phyloP scores from a whole-genome alignment of 345 rosid genomes.

The Eucalyptus brandiana region DNA sequence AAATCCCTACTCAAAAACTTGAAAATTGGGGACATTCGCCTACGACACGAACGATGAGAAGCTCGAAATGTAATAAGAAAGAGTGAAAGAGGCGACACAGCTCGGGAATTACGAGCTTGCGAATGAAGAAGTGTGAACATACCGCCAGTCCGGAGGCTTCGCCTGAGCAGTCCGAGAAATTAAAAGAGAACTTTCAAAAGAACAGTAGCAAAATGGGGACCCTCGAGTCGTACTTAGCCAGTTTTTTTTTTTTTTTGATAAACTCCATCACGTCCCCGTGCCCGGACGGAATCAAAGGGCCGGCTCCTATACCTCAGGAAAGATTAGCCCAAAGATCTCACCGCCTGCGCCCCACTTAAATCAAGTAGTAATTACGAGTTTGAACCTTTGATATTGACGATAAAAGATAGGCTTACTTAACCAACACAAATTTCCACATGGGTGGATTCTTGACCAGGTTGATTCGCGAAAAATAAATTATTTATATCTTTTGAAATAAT shows the following conservation, averaged over 20 bases:
- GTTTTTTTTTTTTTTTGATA: too few relatives aligned
- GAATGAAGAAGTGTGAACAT: not conserved
- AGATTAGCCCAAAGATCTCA: too few relatives aligned
- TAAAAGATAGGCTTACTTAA: too few relatives aligned
- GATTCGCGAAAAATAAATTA: not conserved
- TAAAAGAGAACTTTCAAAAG: not conserved
- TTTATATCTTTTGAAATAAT: not conserved
- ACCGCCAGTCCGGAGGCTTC: not conserved
- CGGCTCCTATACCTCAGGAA: rapidly evolving
- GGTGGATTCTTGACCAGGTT: too few relatives aligned
- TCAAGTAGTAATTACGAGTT: rapidly evolving
- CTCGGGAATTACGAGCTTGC: not conserved
- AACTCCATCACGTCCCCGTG: too few relatives aligned
- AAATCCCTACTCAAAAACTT: not conserved
- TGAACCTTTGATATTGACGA: too few relatives aligned
- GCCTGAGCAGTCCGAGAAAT: not conserved
- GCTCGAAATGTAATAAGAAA: not conserved
- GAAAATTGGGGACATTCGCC: not conserved
- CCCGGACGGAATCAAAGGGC: too few relatives aligned
- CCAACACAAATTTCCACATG: too few relatives aligned
- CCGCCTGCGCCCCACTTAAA: too few relatives aligned
- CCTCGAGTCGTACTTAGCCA: too few relatives aligned
- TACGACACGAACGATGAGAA: not conserved
- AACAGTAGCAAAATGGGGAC: not conserved
- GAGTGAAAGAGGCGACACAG: not conserved